Percentiles rank a stretch among this genome's conserved stretches.
Evolutionary conservation across 495 filamentous ascomycete genomes (phyloP).

Genomic region (Talaromyces borbonicus): DNA sequence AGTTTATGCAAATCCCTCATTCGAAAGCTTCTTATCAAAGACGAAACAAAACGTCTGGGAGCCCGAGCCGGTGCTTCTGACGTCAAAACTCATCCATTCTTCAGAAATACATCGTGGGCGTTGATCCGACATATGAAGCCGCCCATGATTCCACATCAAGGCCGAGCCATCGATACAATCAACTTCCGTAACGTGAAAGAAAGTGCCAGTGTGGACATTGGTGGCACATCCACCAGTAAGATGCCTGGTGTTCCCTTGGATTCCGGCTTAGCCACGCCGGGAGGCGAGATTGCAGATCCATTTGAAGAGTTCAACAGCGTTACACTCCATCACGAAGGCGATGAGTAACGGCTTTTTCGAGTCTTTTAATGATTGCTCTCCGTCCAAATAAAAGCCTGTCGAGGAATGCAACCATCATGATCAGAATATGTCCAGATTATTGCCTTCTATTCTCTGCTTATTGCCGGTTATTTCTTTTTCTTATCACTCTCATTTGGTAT

Average conservation of each 20-base stretch:
- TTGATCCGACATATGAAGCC: slow-evolving; percentile 95
- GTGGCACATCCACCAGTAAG: slow-evolving; percentile 43
- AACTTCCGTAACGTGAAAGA: slow-evolving; percentile 99
- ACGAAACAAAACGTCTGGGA: slow-evolving; percentile 89
- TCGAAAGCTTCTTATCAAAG: slow-evolving; percentile 94
- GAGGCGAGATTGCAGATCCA: slow-evolving; percentile 76
- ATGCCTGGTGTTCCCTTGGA: slow-evolving; percentile 76
- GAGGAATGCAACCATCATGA: slow-evolving; percentile 2
- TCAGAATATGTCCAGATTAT: neutral
- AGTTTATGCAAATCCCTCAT: slow-evolving; percentile 96
- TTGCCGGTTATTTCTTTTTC: no score
- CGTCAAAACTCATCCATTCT: slow-evolving; percentile 95
- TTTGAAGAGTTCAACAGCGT: slow-evolving; percentile 99
- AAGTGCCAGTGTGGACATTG: slow-evolving; percentile 89
- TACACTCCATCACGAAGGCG: slow-evolving; percentile 91
- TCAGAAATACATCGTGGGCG: slow-evolving; percentile 92
- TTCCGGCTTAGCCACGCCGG: slow-evolving; percentile 75
- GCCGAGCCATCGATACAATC: slow-evolving; percentile 81
- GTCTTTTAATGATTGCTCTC: neutral
- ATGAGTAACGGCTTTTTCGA: slow-evolving; percentile 12
- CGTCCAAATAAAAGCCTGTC: neutral
- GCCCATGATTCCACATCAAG: slow-evolving; percentile 93
- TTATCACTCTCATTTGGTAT: no score
- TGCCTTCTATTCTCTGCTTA: neutral
- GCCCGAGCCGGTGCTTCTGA: slow-evolving; percentile 93